phyloP scores from a whole-genome alignment of 164 flowering plant species.

The Hamamelis virginiana region DNA sequence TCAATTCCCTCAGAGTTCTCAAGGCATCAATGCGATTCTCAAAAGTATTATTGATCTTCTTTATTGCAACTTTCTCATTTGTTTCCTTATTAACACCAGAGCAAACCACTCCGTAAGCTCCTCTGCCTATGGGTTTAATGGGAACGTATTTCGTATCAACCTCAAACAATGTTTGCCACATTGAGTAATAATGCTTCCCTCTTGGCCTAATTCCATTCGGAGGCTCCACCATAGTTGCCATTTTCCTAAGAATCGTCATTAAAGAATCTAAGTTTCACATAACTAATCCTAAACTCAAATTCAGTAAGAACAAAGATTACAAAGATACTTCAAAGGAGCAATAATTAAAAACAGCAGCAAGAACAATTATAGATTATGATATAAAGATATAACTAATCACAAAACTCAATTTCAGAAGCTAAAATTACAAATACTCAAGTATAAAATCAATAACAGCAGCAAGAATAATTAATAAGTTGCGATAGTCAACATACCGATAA shows the following conservation, averaged over 20 bases:
- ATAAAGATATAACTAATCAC: too few relatives aligned
- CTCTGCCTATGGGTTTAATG: slow-evolving; percentile 9
- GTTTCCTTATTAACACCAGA: slow-evolving; percentile 7
- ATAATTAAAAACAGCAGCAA: not conserved
- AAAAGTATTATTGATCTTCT: slow-evolving; percentile 8
- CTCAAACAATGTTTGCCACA: slow-evolving; percentile 18
- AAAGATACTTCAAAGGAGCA: not conserved
- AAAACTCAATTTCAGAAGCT: too few relatives aligned
- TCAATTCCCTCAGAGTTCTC: slow-evolving; percentile 13
- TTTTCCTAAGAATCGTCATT: slow-evolving; percentile 6
- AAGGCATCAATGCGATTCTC: slow-evolving; percentile 13
- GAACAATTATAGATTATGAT: too few relatives aligned
- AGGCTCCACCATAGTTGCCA: slow-evolving; percentile 22
- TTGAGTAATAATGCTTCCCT: slow-evolving; percentile 14
- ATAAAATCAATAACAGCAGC: too few relatives aligned
- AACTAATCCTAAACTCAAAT: too few relatives aligned
- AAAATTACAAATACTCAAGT: too few relatives aligned
- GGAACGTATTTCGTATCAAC: slow-evolving; percentile 11
- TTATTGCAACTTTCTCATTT: slow-evolving; percentile 16
- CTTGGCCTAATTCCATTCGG: slow-evolving; percentile 11
- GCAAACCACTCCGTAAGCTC: slow-evolving; percentile 10
- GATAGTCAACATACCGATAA: too few relatives aligned
- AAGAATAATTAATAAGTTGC: too few relatives aligned
- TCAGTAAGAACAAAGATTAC: not conserved
- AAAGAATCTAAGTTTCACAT: not conserved